These are phyloP conservation scores for Phialemoniopsis sp. DNA, from an alignment of 2,329 filamentous ascomycete genomes.

Conservation along the genomic window DNA sequence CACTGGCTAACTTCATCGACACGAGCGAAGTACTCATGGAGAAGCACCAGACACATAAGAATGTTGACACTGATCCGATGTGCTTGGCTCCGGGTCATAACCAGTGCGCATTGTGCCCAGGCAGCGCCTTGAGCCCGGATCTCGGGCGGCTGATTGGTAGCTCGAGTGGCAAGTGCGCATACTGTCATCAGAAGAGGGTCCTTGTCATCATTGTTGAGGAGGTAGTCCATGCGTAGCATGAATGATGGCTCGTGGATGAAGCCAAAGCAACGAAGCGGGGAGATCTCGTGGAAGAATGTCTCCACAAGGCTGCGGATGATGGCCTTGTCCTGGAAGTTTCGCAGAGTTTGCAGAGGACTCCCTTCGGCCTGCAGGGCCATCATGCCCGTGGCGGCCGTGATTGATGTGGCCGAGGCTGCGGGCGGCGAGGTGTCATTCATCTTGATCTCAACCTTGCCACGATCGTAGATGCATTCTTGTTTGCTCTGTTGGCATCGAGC, in stretches of 20 bases:
- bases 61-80: constrained; percentile 4
- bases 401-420: too few species aligned
- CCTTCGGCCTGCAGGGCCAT: too few species aligned
- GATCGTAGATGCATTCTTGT: constrained; percentile 1
- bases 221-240: neutral
- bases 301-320: neutral
- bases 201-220: neutral
- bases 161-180: constrained; percentile 1
- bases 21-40: constrained; percentile 7
- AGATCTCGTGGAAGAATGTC: neutral
- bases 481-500: constrained; percentile 3
- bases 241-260: neutral
- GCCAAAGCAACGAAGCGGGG: neutral
- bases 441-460: too few species aligned
- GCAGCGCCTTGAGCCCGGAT: constrained; percentile 3
- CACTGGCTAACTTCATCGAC: constrained; percentile 6
- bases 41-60: constrained; percentile 6
- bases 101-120: constrained; percentile 5
- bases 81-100: constrained; percentile 2
- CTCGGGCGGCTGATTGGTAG: neutral
- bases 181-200: neutral
- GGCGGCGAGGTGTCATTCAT: too few species aligned
- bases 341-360: too few species aligned
- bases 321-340: neutral
- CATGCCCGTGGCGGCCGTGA: too few species aligned